Percentiles rank a stretch among this genome's conserved stretches.
Conservation (phyloP, 2,329 filamentous ascomycete genomes). For the Ophiocordyceps camponoti-saundersi region DNA sequence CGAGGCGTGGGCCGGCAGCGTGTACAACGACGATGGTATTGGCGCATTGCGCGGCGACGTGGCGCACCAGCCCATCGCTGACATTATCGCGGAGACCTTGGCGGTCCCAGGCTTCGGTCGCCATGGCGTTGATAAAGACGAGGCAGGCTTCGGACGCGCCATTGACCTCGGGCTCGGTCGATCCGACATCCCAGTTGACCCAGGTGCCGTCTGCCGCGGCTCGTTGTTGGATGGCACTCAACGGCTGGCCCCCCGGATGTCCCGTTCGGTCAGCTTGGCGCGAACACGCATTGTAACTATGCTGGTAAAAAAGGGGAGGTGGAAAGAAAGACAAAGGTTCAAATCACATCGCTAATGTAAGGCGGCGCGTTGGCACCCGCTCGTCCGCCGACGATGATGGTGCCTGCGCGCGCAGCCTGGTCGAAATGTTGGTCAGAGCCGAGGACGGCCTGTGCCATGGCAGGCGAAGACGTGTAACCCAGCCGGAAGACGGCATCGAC, state of each 20-base stretch:
- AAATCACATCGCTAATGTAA: slow-evolving; percentile 27
- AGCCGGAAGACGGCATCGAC: slow-evolving; percentile 25
- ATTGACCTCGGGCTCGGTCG: slow-evolving; percentile 16
- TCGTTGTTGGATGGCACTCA: slow-evolving; percentile 38
- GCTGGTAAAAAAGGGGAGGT: too few species aligned
- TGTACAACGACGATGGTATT: slow-evolving; percentile 71
- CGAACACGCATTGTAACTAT: too few species aligned
- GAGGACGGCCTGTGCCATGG: slow-evolving; percentile 26
- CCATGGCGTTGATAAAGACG: slow-evolving; percentile 67
- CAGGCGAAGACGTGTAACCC: slow-evolving; percentile 27
- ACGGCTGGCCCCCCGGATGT: slow-evolving; percentile 19
- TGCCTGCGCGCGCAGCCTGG: slow-evolving; percentile 32
- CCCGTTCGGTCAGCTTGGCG: not conserved
- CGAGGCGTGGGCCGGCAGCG: slow-evolving; percentile 63
- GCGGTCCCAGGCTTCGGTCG: slow-evolving; percentile 60
- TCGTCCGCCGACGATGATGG: slow-evolving; percentile 32
- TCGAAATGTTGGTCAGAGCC: slow-evolving; percentile 26
- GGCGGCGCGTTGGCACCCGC: slow-evolving; percentile 32
- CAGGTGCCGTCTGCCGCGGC: slow-evolving; percentile 35
- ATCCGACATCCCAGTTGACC: slow-evolving; percentile 29
- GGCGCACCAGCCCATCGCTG: slow-evolving; percentile 58
- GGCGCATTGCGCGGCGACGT: slow-evolving; percentile 39
- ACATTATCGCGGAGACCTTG: slow-evolving; percentile 54
- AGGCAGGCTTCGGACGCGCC: slow-evolving; percentile 44
- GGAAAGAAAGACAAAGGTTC: too few species aligned